Evolutionary conservation across 1,284 basidiomycete genomes (phyloP).

Genomic region (Trichosporon coremiiforme): DNA sequence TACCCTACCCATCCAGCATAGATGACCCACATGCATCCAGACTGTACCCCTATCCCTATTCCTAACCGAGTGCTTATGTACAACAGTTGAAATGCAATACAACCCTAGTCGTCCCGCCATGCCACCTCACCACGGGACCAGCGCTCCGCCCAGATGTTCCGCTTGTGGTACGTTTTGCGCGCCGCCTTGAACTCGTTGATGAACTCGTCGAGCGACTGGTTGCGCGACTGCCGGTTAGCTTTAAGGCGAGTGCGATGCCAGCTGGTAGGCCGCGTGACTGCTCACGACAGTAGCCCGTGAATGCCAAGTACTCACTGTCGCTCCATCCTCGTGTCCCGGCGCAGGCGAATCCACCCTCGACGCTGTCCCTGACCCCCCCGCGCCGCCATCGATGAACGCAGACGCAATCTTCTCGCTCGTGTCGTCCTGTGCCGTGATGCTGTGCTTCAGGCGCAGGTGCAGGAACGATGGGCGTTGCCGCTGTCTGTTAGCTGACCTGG

Average conservation of each 20-base stretch:
- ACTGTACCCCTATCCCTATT: slow-evolving; percentile 1
- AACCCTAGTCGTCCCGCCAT: slow-evolving; percentile 67
- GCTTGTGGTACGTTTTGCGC: slow-evolving; percentile 83
- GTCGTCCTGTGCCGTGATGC: slow-evolving; percentile 84
- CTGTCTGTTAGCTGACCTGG: slow-evolving; percentile 59
- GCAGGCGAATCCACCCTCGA: slow-evolving; percentile 55
- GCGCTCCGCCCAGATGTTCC: slow-evolving; percentile 81
- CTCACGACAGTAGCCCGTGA: too few relatives aligned
- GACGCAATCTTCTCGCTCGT: slow-evolving; percentile 77
- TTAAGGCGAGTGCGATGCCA: not conserved
- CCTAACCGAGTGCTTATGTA: not conserved
- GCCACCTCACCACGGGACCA: slow-evolving; percentile 80
- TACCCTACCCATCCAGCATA: not conserved
- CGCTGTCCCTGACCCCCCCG: slow-evolving; percentile 40
- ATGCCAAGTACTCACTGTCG: slow-evolving; percentile 34
- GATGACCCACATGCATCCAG: slow-evolving; percentile 15
- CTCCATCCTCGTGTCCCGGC: slow-evolving; percentile 32
- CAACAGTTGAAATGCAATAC: slow-evolving; percentile 18
- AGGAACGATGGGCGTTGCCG: slow-evolving; percentile 81
- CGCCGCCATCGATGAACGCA: slow-evolving; percentile 69
- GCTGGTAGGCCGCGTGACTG: too few relatives aligned
- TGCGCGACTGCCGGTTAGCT: slow-evolving; percentile 32
- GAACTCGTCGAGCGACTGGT: slow-evolving; percentile 71
- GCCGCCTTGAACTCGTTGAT: slow-evolving; percentile 81
- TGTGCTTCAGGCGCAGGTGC: slow-evolving; percentile 78